These are phyloP conservation scores for Aureobasidium sp. DNA, from an alignment of 2,329 filamentous ascomycete genomes.

Conservation along the genomic window DNA sequence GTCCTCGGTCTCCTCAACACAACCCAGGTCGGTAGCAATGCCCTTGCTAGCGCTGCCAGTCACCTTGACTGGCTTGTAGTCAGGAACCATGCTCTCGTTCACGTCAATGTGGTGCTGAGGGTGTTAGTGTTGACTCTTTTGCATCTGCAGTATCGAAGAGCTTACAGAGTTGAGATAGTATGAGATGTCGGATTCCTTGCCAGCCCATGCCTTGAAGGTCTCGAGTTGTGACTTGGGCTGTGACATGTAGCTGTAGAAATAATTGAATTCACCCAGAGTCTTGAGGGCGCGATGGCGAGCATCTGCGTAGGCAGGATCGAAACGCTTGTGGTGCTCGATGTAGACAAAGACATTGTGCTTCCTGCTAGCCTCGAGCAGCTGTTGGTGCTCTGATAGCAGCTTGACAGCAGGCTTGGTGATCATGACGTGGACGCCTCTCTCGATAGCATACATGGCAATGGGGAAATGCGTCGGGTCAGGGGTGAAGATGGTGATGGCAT, in stretches of 20 bases:
- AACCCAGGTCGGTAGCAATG: constrained; percentile 69
- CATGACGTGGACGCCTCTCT: constrained; percentile 79
- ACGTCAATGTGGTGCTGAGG: constrained; percentile 76
- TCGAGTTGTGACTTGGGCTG: constrained; percentile 86
- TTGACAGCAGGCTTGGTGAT: constrained; percentile 93
- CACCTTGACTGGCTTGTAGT: constrained; percentile 69
- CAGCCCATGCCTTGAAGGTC: constrained; percentile 92
- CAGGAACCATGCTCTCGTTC: constrained; percentile 82
- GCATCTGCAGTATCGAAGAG: not conserved
- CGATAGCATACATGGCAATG: constrained; percentile 85
- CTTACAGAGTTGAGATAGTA: constrained; percentile 77
- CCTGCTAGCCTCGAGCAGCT: constrained; percentile 61
- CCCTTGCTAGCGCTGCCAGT: constrained; percentile 70
- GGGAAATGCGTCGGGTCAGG: constrained; percentile 88
- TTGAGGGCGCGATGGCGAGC: constrained; percentile 66
- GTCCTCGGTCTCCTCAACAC: constrained; percentile 74
- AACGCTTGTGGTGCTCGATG: constrained; percentile 95
- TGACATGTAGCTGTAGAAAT: constrained; percentile 96
- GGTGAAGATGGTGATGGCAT: constrained; percentile 93
- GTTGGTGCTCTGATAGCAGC: constrained; percentile 67
- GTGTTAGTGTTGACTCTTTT: not conserved
- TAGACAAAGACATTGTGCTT: constrained; percentile 80
- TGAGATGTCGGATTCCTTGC: constrained; percentile 82
- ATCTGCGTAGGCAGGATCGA: constrained; percentile 85
- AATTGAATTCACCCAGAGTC: constrained; percentile 83